Conservation (phyloP, 441 rosid species). For the Erysimum cheiri region DNA sequence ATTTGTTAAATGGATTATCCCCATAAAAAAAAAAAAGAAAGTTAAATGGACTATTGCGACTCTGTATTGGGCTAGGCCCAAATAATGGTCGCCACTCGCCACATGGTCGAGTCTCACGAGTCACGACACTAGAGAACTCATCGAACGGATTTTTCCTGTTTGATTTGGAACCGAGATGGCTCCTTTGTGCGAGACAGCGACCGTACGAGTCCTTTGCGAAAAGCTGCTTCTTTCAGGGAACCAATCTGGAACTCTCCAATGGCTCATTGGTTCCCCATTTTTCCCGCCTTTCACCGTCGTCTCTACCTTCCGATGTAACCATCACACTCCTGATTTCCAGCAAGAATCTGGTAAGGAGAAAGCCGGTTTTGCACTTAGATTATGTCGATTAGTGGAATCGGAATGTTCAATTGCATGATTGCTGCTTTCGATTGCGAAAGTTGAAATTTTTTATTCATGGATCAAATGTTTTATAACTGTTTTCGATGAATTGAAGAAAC, state of each 20-base stretch:
- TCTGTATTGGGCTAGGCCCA: slow-evolving; percentile 16
- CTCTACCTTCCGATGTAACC: slow-evolving; percentile 79
- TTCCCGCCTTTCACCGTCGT: slow-evolving; percentile 70
- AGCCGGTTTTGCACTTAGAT: background rate
- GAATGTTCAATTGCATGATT: slow-evolving; percentile 17
- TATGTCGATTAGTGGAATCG: background rate
- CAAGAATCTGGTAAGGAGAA: slow-evolving; percentile 69
- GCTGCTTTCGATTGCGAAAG: background rate
- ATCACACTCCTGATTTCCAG: slow-evolving; percentile 59
- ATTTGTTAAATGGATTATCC: no score
- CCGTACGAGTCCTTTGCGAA: slow-evolving; percentile 62
- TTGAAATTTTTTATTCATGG: background rate
- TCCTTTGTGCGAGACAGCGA: slow-evolving; percentile 40
- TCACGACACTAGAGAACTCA: slow-evolving; percentile 2
- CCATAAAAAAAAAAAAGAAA: no score
- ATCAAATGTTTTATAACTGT: slow-evolving; percentile 4
- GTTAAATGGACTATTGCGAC: slow-evolving; percentile 6
- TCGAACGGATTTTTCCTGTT: slow-evolving; percentile 15
- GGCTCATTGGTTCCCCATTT: slow-evolving; percentile 90
- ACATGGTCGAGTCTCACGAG: slow-evolving; percentile 30
- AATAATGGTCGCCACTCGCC: background rate
- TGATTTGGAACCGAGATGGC: slow-evolving; percentile 48
- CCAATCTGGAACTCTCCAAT: slow-evolving; percentile 64
- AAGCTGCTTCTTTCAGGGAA: slow-evolving; percentile 52
- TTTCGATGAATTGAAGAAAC: slow-evolving; percentile 9